These are phyloP conservation scores for Colletotrichum simmondsii DNA, from an alignment of 2,329 filamentous ascomycete genomes.

Conservation along the genomic window DNA sequence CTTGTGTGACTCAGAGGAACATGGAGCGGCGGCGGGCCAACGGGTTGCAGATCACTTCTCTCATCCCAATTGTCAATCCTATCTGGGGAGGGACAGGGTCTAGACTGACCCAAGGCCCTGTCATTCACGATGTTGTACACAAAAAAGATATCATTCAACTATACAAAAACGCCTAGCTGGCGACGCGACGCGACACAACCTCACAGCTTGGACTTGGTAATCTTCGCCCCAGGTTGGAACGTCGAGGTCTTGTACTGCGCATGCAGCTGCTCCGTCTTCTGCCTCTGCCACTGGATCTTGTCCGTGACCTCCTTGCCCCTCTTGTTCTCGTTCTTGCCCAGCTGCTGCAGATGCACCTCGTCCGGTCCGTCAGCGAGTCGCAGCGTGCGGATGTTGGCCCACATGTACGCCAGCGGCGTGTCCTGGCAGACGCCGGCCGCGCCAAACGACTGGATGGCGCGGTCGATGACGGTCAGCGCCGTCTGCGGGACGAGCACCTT, in stretches of 20 bases:
- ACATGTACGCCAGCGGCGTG: slow-evolving; percentile 88
- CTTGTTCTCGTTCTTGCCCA: slow-evolving; percentile 84
- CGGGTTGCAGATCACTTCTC: not conserved
- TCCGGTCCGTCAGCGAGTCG: slow-evolving; percentile 93
- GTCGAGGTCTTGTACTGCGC: slow-evolving; percentile 63
- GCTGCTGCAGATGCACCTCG: slow-evolving; percentile 89
- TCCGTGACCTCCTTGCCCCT: slow-evolving; percentile 69
- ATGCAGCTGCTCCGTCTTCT: slow-evolving; percentile 74
- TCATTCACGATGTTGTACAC: slow-evolving; percentile 5
- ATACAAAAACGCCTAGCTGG: not conserved
- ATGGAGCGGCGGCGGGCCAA: slow-evolving; percentile 29
- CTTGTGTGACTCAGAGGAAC: slow-evolving; percentile 24
- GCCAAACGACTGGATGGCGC: slow-evolving; percentile 92
- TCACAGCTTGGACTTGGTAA: slow-evolving; percentile 60
- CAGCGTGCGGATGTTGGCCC: slow-evolving; percentile 83
- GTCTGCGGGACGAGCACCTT: slow-evolving; percentile 91
- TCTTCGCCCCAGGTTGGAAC: slow-evolving; percentile 63
- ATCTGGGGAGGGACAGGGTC: not conserved
- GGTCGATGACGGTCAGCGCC: slow-evolving; percentile 89
- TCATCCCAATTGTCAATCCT: not conserved
- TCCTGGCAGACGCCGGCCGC: slow-evolving; percentile 94
- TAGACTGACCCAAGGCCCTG: not conserved
- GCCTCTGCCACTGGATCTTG: slow-evolving; percentile 72
- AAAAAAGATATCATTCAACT: not conserved
- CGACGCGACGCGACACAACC: slow-evolving; percentile 10